A percentile compares a stretch with the other conserved stretches of the same genome.
These are phyloP conservation scores for Pichia sp. DNA, from an alignment of 1,139 yeast genomes.

Conservation along the genomic window DNA sequence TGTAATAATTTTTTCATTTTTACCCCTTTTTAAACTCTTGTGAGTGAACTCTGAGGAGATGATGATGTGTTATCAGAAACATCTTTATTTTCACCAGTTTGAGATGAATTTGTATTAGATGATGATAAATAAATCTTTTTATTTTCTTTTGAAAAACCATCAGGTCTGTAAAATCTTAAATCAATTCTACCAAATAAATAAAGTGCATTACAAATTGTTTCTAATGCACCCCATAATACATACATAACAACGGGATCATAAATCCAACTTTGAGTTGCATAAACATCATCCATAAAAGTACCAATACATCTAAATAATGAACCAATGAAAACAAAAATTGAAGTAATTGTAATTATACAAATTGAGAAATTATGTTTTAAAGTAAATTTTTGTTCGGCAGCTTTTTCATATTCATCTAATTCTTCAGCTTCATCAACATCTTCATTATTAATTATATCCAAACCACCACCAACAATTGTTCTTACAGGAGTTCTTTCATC, in stretches of 20 bases:
- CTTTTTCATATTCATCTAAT: constrained; percentile 19
- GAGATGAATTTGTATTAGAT: neutral
- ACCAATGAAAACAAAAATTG: constrained; percentile 49
- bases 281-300: constrained; percentile 37
- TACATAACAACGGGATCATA: constrained; percentile 57
- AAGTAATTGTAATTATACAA: constrained; percentile 42
- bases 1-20: too few relatives aligned
- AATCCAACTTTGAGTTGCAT: constrained; percentile 35
- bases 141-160: constrained; percentile 24
- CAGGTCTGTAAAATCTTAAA: constrained; percentile 75
- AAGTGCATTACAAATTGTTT: constrained; percentile 47
- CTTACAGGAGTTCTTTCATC: constrained; percentile 33
- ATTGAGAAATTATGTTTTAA: constrained; percentile 35
- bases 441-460: constrained; percentile 38
- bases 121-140: neutral
- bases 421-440: constrained; percentile 28
- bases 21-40: constrained; percentile 6
- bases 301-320: constrained; percentile 55
- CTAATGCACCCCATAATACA: constrained; percentile 60
- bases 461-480: constrained; percentile 35
- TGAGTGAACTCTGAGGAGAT: constrained; percentile 12
- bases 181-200: constrained; percentile 62
- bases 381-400: constrained; percentile 22
- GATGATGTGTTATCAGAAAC: constrained; percentile 4
- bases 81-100: constrained; percentile 5